Conservation (phyloP, 2,329 filamentous ascomycete genomes). For the Colletotrichum brevisporum region DNA sequence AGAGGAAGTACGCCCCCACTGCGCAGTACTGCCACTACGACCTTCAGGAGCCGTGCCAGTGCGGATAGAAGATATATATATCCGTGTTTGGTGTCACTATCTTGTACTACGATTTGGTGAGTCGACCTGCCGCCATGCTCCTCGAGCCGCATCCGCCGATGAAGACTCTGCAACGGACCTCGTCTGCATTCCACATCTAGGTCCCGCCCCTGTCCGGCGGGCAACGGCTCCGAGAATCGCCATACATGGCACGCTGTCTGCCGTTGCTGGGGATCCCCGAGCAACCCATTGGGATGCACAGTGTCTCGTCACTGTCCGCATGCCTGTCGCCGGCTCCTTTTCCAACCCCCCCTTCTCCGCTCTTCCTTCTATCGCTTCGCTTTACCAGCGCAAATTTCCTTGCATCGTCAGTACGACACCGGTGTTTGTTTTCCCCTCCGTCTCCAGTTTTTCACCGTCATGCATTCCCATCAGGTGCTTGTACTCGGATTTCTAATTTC, state of each 20-base stretch:
- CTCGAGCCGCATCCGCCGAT: too few species aligned
- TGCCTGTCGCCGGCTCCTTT: constrained; percentile 7
- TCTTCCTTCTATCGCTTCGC: background rate
- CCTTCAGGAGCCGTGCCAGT: too few species aligned
- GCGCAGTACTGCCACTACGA: too few species aligned
- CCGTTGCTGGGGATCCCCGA: background rate
- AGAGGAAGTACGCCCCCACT: too few species aligned
- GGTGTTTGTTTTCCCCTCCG: background rate
- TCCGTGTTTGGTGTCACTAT: too few species aligned
- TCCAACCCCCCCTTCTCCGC: background rate
- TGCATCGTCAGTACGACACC: background rate
- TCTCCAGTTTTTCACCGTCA: constrained; percentile 17
- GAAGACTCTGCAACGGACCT: too few species aligned
- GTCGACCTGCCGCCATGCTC: too few species aligned
- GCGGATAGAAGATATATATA: too few species aligned
- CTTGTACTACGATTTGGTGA: too few species aligned
- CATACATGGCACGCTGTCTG: constrained; percentile 8
- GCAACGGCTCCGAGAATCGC: background rate
- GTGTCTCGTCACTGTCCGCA: constrained; percentile 6
- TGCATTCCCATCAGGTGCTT: background rate
- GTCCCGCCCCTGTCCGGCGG: too few species aligned
- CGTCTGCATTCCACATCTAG: too few species aligned
- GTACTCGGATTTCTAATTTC: background rate
- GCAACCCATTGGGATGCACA: constrained; percentile 10
- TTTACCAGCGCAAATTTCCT: constrained; percentile 9